Percentiles rank a stretch among this genome's conserved stretches.
Conservation (phyloP, 148 eudicot species). For the Chenopodium formosanum region DNA sequence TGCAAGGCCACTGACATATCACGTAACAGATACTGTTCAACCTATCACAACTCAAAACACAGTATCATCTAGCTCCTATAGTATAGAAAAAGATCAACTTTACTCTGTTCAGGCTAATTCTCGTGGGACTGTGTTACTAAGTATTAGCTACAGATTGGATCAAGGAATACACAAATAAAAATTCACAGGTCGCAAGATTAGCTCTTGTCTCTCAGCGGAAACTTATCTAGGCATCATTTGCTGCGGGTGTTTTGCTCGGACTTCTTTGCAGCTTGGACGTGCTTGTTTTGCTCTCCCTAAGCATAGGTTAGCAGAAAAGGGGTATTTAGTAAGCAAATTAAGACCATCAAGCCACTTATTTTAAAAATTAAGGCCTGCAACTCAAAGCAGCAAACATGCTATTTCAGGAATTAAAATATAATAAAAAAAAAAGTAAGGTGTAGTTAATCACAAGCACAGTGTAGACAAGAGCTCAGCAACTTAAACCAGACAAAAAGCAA, state of each 20-base stretch:
- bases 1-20: background rate
- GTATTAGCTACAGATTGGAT: background rate
- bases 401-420: too few species aligned
- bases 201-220: conserved; percentile 15
- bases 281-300: conserved; percentile 33
- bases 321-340: background rate
- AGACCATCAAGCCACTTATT: background rate
- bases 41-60: background rate
- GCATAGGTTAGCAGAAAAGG: background rate
- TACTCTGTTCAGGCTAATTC: background rate
- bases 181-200: background rate
- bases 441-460: background rate
- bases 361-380: background rate
- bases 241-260: conserved; percentile 10
- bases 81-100: background rate
- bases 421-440: too few species aligned
- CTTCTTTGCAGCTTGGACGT: conserved; percentile 23
- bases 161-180: conserved; percentile 1
- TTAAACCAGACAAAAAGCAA: background rate
- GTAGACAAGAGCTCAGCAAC: background rate
- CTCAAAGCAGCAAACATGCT: background rate
- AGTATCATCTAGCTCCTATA: background rate
- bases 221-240: conserved; percentile 21
- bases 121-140: background rate
- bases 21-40: background rate